Evolutionary conservation across 1,284 basidiomycete genomes (phyloP).

Genomic region (Microbotryum violaceum): DNA sequence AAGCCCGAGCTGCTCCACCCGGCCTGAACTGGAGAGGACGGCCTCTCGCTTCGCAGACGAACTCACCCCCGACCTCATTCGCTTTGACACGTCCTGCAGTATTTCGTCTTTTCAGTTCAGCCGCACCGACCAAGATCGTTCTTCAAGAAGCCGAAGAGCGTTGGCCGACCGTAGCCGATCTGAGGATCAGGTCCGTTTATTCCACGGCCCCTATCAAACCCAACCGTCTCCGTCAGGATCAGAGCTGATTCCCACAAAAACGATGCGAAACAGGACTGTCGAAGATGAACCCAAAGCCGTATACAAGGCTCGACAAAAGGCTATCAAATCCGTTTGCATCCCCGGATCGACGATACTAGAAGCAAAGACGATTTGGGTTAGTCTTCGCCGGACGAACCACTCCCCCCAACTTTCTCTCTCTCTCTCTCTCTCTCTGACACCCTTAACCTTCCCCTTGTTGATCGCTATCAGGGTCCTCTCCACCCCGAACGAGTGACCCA

Average conservation of each 20-base stretch:
- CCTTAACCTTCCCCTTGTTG: no score
- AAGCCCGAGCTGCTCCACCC: neutral
- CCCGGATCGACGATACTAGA: no score
- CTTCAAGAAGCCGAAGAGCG: slow-evolving; percentile 9
- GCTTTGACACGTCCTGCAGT: neutral
- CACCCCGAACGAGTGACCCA: no score
- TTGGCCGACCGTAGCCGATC: slow-evolving; percentile 12
- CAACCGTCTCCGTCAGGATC: neutral
- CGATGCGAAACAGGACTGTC: slow-evolving; percentile 1
- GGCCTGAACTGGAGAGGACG: neutral
- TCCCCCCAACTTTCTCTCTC: no score
- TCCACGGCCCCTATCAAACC: neutral
- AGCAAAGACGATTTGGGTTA: no score
- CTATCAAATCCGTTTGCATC: neutral
- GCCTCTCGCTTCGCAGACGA: no score
- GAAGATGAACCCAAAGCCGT: slow-evolving; percentile 8
- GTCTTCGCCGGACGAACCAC: no score
- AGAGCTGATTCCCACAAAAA: rapidly evolving
- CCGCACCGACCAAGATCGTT: slow-evolving; percentile 9
- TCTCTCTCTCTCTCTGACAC: no score
- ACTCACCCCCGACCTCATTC: no score
- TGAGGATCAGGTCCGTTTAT: slow-evolving; percentile 12
- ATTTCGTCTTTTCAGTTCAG: slow-evolving; percentile 25
- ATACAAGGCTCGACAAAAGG: neutral
- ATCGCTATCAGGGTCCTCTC: no score